Evolutionary conservation across 805 yeast species (phyloP), one percentile per base, ranked within the genome.

Genomic region (Gaillardinia entomophila): DNA sequence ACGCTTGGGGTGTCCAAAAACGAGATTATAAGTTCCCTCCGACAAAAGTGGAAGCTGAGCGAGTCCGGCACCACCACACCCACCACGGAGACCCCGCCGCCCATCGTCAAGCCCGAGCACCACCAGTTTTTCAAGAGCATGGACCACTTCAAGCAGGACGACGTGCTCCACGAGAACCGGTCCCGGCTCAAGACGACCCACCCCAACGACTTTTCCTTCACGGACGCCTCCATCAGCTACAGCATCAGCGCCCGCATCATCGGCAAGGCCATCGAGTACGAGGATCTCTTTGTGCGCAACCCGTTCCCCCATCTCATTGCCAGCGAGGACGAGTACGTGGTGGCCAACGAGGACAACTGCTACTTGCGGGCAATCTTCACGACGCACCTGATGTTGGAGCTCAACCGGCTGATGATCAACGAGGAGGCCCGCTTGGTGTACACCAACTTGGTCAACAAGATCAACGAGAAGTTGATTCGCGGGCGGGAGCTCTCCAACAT

Each of bases 161-260:
- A 24, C 15, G 27, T 24, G 19, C 15, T 17, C 16, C n/a, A 25
- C 5, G 25, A 23, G 25, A 23, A n/a, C 6, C 5, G 25, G 13
- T 10, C 25, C 5, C 5, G 16, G 16, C 16, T 12, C 27, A 10
- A 25, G 10, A 47, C 51, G 2, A 47, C 55, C 6, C 19, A 33
- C 4, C 37, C 40, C 24, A 42, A 36, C 31, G 70, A 63, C 38
- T 56, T 60, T 34, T 37, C 58, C 5, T 56, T 58, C 34, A 20
- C 41, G 3, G 57, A 54, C 33, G 41, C 60, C 7, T 48, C 58
- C 2, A 48, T 62, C 4, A 48, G 52, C 31, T 64, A 61, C 37
- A 47, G 57, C 16, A 54, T 64, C 1, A 48, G 55, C 44, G 66
- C 64, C 4, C 43, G 68, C 27, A 45, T 64, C 22, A 59, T 64